Base-by-base conservation (phyloP, 805 yeast species). In the Wickerhamiella kazuoi region DNA sequence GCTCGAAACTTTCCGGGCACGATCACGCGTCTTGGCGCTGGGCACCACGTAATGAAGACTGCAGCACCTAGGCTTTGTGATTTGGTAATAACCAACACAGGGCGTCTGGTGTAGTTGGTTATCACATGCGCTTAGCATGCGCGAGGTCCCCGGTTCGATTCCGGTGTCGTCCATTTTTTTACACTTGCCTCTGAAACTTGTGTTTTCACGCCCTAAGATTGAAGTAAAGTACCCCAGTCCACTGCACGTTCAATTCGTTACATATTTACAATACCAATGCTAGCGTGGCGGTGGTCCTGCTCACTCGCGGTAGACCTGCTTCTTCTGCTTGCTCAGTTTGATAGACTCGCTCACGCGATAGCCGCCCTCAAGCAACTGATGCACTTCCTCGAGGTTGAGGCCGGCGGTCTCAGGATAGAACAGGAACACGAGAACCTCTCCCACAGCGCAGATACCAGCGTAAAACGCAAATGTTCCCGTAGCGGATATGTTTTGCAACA, bases 351-450 rank as follows among this genome's bases (percentile, higher is more conserved):
- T 76, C 47, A 90, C 81, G 50, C 81, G 79, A 66, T 87, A 87
- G 1, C 97, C 97, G 44, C 76, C 79, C 30, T 76, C 67, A 46
- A 87, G 68, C 16, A 87, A 67, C 39, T 71, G 69, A 50, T 86
- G 93, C 36, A 93, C 81, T 61, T 87, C 96, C 59, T 90, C 98
- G 43, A 87, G 66, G 51, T 81, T 84, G 54, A 87, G 69, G 35
- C 90, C 90, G 2, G 93, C 74, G 34, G 93, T 72, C 61, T 87
- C 98, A 21, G 97, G 97, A 52, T 84, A 81, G 53, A 83, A 74
- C 69, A 84, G 78, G 62, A 64, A 79, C 29, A 80, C 79, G 54
- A 82, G 74, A 2, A 81, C 47, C 55, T 77, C 70, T 1, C 96
- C 74, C 2, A 82, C 49, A 11, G 72, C 64, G 52, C 90, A 73